These are phyloP conservation scores for Dalbergia oliveri DNA, from an alignment of 306 rosid species.

Conservation along the genomic window DNA sequence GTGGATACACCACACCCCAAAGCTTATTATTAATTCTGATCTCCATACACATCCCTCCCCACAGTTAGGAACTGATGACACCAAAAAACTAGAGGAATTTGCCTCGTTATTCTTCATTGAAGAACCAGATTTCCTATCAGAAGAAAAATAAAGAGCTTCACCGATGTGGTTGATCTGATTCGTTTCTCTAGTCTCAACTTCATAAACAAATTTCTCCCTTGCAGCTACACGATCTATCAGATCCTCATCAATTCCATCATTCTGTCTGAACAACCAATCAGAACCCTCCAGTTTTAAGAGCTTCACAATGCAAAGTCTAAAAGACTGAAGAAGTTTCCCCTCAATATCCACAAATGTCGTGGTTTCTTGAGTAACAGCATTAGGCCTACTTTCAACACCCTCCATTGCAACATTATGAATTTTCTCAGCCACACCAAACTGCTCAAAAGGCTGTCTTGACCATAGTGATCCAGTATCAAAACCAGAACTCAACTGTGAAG, in stretches of 20 bases:
- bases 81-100: constrained; percentile 46
- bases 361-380: not conserved
- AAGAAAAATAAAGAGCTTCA: constrained; percentile 60
- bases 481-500: constrained; percentile 71
- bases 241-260: constrained; percentile 94
- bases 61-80: constrained; percentile 80
- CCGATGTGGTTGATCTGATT: constrained; percentile 53
- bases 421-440: constrained; percentile 79
- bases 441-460: constrained; percentile 93
- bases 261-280: constrained; percentile 88
- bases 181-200: constrained; percentile 79
- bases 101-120: constrained; percentile 18
- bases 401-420: constrained; percentile 53
- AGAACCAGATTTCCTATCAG: constrained; percentile 64
- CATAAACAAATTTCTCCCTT: constrained; percentile 79
- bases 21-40: constrained; percentile 81
- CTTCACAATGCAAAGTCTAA: constrained; percentile 81
- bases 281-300: constrained; percentile 94
- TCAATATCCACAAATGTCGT: constrained; percentile 43
- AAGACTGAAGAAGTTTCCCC: constrained; percentile 81
- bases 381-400: constrained; percentile 52
- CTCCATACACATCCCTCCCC: constrained; percentile 97
- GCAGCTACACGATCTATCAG: constrained; percentile 89
- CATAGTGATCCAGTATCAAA: constrained; percentile 77
- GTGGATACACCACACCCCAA: constrained; percentile 99